Percentiles rank a stretch among this genome's conserved stretches.
Conservation (phyloP, 176 grass and related monocot genomes). For the Eragrostis curvula region DNA sequence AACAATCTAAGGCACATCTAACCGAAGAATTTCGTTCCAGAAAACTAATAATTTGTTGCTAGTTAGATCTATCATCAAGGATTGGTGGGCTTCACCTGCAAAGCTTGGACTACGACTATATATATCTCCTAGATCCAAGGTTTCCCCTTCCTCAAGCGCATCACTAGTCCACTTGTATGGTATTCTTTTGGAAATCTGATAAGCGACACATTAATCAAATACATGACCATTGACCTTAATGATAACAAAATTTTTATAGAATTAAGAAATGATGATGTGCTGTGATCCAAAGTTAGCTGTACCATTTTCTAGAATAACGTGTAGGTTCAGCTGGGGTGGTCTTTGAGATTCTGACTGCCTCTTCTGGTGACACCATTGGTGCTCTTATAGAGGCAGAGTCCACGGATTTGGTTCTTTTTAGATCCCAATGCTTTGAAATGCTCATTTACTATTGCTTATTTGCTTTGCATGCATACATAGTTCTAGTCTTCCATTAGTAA, state of each 20-base stretch:
- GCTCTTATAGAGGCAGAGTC: constrained; percentile 20
- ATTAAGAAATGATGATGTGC: constrained; percentile 15
- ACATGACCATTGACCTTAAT: constrained; percentile 61
- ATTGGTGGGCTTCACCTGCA: constrained; percentile 31
- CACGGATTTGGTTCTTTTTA: constrained; percentile 51
- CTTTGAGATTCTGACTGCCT: constrained; percentile 45
- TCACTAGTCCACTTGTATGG: constrained; percentile 30
- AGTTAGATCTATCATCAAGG: constrained; percentile 42
- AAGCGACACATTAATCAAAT: constrained; percentile 36
- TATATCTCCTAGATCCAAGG: constrained; percentile 59
- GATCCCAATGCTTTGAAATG: constrained; percentile 66
- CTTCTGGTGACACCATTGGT: constrained; percentile 35
- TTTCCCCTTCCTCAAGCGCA: constrained; percentile 26
- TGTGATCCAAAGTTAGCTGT: constrained; percentile 56
- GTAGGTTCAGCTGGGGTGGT: constrained; percentile 34
- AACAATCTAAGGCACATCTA: constrained; percentile 25
- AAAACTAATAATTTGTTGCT: constrained; percentile 28
- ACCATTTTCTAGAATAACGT: constrained; percentile 33
- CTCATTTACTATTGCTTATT: constrained; percentile 42
- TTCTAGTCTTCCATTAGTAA: constrained; percentile 4
- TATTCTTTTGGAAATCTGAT: constrained; percentile 36
- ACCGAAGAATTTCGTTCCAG: neutral
- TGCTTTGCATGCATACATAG: constrained; percentile 1
- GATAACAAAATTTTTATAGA: constrained; percentile 35
- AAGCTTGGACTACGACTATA: constrained; percentile 50